These are phyloP conservation scores for Pythium plurisporium DNA, from an alignment of 352 stramenopile genomes.

Conservation along the genomic window DNA sequence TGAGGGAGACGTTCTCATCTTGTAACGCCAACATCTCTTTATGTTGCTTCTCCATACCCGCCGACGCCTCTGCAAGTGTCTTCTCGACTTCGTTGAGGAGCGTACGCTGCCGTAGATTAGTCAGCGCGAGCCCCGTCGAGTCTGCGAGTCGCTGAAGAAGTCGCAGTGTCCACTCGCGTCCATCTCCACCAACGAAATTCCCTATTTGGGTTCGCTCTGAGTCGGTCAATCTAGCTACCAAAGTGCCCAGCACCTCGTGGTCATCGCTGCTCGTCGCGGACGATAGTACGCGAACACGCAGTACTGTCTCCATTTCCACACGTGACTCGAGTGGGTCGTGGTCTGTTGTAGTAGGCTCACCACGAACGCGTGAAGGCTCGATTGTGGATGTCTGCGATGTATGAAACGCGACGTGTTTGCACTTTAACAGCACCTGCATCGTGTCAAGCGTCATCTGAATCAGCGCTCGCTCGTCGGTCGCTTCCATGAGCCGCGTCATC, in stretches of 20 bases:
- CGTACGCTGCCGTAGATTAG: background rate
- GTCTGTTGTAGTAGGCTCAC: no score
- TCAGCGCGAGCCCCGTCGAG: background rate
- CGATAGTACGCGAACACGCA: constrained; percentile 5
- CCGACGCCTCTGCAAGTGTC: background rate
- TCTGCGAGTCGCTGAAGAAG: constrained; percentile 10
- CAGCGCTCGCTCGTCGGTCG: background rate
- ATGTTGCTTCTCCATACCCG: background rate
- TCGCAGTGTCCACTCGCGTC: background rate
- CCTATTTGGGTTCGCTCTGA: background rate
- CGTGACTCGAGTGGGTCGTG: no score
- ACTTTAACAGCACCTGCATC: constrained; percentile 10
- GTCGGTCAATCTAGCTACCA: constrained; percentile 14
- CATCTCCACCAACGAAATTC: background rate
- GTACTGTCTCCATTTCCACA: constrained; percentile 13
- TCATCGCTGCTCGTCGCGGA: no score
- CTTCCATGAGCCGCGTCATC: background rate
- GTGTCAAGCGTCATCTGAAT: constrained; percentile 2
- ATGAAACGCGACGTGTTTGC: constrained; percentile 9
- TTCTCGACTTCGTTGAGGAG: background rate
- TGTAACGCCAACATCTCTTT: background rate
- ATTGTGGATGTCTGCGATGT: no score
- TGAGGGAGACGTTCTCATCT: background rate
- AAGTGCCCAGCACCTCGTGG: background rate
- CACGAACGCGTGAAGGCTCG: no score